A percentile compares a stretch with the other conserved stretches of the same genome.
phyloP scores from a whole-genome alignment of 1,284 basidiomycete genomes.

The Ustilago trichophora region DNA sequence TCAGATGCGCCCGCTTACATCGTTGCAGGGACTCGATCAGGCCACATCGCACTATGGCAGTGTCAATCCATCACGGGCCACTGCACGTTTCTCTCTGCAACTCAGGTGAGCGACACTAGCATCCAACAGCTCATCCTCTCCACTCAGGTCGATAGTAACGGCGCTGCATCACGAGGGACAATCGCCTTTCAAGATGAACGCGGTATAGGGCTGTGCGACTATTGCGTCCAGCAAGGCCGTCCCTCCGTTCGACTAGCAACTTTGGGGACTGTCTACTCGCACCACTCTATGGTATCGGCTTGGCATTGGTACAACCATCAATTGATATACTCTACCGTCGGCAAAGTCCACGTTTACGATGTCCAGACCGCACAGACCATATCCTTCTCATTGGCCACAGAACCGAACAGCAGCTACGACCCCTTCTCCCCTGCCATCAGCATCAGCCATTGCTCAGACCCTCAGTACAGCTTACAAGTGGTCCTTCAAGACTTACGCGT shows the following conservation, averaged over 20 bases:
- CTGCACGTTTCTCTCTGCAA: constrained; percentile 21
- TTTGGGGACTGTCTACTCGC: not conserved
- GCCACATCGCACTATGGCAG: constrained; percentile 28
- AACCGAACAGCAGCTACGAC: constrained; percentile 7
- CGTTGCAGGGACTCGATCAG: constrained; percentile 28
- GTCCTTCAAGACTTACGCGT: constrained; percentile 32
- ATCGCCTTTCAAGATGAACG: constrained; percentile 26
- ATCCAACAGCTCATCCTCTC: constrained; percentile 18
- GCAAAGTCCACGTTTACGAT: constrained; percentile 14
- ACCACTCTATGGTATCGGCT: constrained; percentile 15
- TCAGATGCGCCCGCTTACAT: constrained; percentile 5
- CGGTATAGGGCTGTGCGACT: constrained; percentile 13
- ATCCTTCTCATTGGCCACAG: not conserved
- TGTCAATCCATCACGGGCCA: constrained; percentile 16
- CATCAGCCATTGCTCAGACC: constrained; percentile 4
- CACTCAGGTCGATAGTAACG: not conserved
- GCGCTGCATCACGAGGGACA: constrained; percentile 1
- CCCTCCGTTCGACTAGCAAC: constrained; percentile 1
- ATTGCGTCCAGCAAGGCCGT: not conserved
- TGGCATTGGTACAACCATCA: constrained; percentile 26
- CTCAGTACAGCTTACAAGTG: not conserved
- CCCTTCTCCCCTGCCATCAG: constrained; percentile 18
- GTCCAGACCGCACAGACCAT: not conserved
- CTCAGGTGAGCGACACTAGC: constrained; percentile 14
- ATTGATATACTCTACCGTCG: constrained; percentile 26